Evolutionary conservation across 1,284 basidiomycete species (phyloP), one percentile per base, ranked within the genome.

Genomic region (Pisolithus thermaeus): DNA sequence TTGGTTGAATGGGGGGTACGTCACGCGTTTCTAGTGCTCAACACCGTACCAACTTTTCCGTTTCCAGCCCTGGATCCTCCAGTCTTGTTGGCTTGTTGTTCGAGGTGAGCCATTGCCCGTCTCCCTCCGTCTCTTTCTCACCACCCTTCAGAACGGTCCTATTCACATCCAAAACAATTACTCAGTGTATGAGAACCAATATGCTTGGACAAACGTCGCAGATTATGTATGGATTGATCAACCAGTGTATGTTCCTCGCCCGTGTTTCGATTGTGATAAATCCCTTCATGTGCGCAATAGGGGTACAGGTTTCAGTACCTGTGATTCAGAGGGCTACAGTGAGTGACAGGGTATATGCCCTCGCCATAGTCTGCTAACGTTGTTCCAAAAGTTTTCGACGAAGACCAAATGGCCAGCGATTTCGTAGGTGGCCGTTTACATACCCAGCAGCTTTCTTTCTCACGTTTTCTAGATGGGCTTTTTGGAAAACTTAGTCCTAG

Each of bases 151-250:
- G 83, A 87, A 87, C 58, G 85, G 85, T 6, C 86, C 85, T 2
- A 76, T 87, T 46, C 73, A 73, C 5, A 70, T 87, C 41, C 69
- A 74, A 11, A 62, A 62, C 44, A 66, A 84, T 56, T 79, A 78
- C 53, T 73, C 71, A 11, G 63, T 78, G 3, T 70, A 68, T 28
- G 60, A 71, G 12, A 85, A 87, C 55, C 62, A 72, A 7, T 73
- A 77, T 61, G 76, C 78, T 58, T 87, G 84, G 80, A 67, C 78
- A 56, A 74, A 68, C 38, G 61, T 84, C 20, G 78, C 81, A 2
- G 86, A 89, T 66, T 80, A 77, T 56, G 72, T 88, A 48, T 88
- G 83, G 82, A 70, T 88, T 43, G 87, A 87, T 61, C 84, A 87
- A 55, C 87, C 85, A 51, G 84, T 85, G 80, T 82, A 65, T 32